Percentiles rank a stretch among this genome's conserved stretches.
These are phyloP conservation scores for Torulaspora globosa DNA, from an alignment of 1,139 yeast genomes.

Conservation along the genomic window DNA sequence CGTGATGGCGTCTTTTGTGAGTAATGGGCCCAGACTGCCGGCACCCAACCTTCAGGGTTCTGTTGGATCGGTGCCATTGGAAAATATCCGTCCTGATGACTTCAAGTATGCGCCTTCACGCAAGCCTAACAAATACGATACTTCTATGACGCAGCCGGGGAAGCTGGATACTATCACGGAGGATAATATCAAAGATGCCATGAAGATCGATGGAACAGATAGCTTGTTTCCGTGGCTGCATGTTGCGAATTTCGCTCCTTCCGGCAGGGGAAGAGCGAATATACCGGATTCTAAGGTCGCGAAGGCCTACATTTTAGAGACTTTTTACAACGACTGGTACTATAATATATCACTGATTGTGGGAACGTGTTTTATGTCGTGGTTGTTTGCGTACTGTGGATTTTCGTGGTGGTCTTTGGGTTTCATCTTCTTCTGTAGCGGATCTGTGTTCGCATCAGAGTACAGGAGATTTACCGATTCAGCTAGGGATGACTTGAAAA, in stretches of 20 bases:
- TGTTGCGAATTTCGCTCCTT: constrained; percentile 42
- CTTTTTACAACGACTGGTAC: constrained; percentile 67
- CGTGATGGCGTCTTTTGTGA: constrained; percentile 28
- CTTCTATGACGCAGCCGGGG: constrained; percentile 31
- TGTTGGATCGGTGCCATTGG: constrained; percentile 32
- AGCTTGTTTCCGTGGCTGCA: constrained; percentile 41
- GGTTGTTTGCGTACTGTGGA: constrained; percentile 58
- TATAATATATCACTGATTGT: constrained; percentile 60
- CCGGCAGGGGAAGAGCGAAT: constrained; percentile 25
- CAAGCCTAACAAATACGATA: constrained; percentile 27
- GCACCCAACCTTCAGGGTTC: constrained; percentile 29
- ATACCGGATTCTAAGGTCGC: constrained; percentile 37
- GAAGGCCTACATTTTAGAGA: constrained; percentile 62
- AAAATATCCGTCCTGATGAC: constrained; percentile 28
- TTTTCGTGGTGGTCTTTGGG: constrained; percentile 44
- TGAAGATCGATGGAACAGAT: constrained; percentile 17
- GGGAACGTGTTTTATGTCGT: constrained; percentile 69
- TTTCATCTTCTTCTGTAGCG: constrained; percentile 55
- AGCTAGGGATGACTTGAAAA: constrained; percentile 66
- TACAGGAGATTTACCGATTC: constrained; percentile 69
- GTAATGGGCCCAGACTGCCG: constrained; percentile 23
- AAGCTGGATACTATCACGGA: constrained; percentile 21
- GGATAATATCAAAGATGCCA: constrained; percentile 13
- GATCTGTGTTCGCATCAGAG: constrained; percentile 65
- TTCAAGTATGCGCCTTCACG: constrained; percentile 25